phyloP scores from a whole-genome alignment of 495 filamentous ascomycete genomes.

The Neurospora sp. region DNA sequence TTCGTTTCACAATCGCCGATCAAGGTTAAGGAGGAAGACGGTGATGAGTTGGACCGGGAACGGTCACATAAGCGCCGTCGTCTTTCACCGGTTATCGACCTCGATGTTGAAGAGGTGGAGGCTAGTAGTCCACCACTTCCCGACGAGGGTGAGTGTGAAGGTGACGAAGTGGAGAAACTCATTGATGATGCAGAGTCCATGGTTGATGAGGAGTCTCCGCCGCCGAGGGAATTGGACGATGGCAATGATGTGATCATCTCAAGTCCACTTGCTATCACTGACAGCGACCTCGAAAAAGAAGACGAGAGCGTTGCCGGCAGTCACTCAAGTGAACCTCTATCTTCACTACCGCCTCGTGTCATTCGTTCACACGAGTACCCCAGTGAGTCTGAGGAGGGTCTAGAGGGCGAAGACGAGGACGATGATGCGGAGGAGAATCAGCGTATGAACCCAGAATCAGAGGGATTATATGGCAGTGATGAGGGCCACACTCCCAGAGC shows the following conservation, averaged over 20 bases:
- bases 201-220: conserved; percentile 1
- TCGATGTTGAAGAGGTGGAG: conserved; percentile 9
- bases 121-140: neutral
- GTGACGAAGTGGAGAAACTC: conserved; percentile 6
- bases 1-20: conserved; percentile 13
- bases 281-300: neutral
- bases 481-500: neutral
- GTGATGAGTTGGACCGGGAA: neutral
- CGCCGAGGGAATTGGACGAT: neutral
- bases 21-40: conserved; percentile 2
- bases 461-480: neutral
- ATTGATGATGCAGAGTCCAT: conserved; percentile 17
- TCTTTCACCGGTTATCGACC: conserved; percentile 7
- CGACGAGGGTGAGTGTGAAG: neutral
- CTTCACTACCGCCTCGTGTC: neutral
- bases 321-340: neutral
- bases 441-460: neutral
- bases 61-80: conserved; percentile 21
- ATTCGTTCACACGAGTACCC: neutral
- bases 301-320: neutral
- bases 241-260: neutral
- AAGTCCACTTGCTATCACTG: neutral
- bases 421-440: neutral
- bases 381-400: neutral
- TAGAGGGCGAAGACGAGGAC: conserved; percentile 2